Evolutionary conservation across 495 filamentous ascomycete genomes (phyloP), one percentile per base, ranked within the genome.

Genomic region (Cercophora samala): DNA sequence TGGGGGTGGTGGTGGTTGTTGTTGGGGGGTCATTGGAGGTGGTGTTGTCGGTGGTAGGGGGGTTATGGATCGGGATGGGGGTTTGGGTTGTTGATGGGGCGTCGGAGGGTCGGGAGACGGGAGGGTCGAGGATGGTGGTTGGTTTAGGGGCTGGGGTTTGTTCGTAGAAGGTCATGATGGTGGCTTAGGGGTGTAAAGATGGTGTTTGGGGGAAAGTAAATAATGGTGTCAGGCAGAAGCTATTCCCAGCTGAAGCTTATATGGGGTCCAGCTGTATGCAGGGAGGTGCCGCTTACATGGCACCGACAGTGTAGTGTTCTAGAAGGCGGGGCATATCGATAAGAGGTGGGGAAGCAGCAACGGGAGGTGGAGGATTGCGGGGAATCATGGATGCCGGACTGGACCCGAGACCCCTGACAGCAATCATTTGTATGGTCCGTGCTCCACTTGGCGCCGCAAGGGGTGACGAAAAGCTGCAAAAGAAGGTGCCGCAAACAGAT

Each of bases 91-190:
- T 18, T 56, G 15, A 9, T 56, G 53, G 53, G n/a, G n/a, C 53
- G n/a, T 23, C 22, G 53, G n/a, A 19, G 21, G 53, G n/a, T 4
- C n/a, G 8, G 5, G 53, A 56, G n/a, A 21, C 22, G 0, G 53
- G n/a, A 1, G 53, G 53, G 5, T 19, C n/a, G 17, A 56, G 22
- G n/a, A 56, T 19, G 53, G 53, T 23, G 22, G 19, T 23, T 0
- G 58, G 25, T 1, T 17, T 60, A 22, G 58, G 58, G 22, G 1
- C 17, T 8, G 24, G 58, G 5, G 53, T 22, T 32, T 65, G 58
- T 19, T 62, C 63, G 51, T 51, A 29, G 21, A 68, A 18, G 56
- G 62, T 53, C 62, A 68, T 64, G 56, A 42, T 42, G 52, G 22
- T 0, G 19, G 22, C 13, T 8, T 8, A 15, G 22, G 4, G 15